Conservation (phyloP, 257 asterid genomes). For the Ophiorrhiza pumila region DNA sequence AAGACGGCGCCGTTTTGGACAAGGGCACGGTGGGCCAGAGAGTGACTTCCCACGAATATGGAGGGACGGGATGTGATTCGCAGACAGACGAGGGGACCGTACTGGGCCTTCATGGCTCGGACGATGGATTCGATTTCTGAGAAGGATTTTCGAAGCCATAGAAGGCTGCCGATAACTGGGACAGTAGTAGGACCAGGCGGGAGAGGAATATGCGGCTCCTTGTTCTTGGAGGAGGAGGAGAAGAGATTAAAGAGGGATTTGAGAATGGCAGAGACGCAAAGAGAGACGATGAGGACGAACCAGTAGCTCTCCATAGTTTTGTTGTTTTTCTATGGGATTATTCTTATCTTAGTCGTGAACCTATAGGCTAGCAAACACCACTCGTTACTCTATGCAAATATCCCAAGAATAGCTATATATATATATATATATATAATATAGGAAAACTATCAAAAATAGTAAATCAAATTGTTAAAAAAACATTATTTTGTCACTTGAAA, state of each 20-base stretch:
- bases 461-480: too few species aligned
- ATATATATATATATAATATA: too few species aligned
- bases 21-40: slow-evolving; percentile 32
- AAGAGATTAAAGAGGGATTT: slow-evolving; percentile 15
- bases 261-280: slow-evolving; percentile 43
- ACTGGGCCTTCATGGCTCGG: slow-evolving; percentile 14
- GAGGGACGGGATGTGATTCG: slow-evolving; percentile 19
- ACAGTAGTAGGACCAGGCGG: slow-evolving; percentile 30
- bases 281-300: slow-evolving; percentile 30
- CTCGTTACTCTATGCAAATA: too few species aligned
- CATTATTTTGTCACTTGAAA: too few species aligned
- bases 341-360: too few species aligned
- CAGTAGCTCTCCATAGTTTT: slow-evolving; percentile 15
- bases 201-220: slow-evolving; percentile 12
- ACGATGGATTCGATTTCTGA: slow-evolving; percentile 21
- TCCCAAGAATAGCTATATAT: too few species aligned
- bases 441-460: too few species aligned
- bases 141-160: slow-evolving; percentile 23
- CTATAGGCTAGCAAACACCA: background rate
- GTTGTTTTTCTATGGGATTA: background rate
- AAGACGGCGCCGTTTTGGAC: slow-evolving; percentile 35
- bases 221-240: background rate
- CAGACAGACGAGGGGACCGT: slow-evolving; percentile 33
- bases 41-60: slow-evolving; percentile 27
- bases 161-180: slow-evolving; percentile 22